Percentiles rank a stretch among this genome's conserved stretches.
phyloP scores from a whole-genome alignment of 192 early-diverging fungal species.

The Funneliformis geosporum region DNA sequence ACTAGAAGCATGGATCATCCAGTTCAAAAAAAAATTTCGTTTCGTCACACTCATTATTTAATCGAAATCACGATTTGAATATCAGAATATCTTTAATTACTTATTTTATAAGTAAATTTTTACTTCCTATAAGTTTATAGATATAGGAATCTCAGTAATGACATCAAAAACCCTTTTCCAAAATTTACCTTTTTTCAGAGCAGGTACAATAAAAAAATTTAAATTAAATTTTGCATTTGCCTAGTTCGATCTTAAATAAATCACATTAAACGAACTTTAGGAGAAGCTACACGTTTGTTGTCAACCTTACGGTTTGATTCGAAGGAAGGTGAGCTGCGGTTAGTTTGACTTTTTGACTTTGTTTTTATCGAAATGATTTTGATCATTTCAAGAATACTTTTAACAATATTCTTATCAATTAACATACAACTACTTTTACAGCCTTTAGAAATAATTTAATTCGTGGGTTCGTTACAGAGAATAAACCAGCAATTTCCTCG shows the following conservation, averaged over 20 bases:
- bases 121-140: too few species aligned
- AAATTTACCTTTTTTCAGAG: background rate
- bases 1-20: too few species aligned
- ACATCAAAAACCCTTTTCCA: background rate
- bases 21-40: too few species aligned
- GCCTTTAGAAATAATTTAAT: background rate
- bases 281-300: background rate
- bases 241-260: background rate
- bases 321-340: slow-evolving; percentile 10
- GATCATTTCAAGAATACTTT: background rate
- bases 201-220: background rate
- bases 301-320: background rate
- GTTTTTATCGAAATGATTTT: background rate
- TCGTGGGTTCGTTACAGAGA: background rate
- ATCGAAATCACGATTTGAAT: too few species aligned
- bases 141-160: background rate
- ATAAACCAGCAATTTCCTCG: background rate
- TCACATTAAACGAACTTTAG: background rate
- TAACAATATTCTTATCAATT: background rate
- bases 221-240: background rate
- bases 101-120: too few species aligned
- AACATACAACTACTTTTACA: background rate
- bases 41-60: too few species aligned
- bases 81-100: too few species aligned
- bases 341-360: background rate